phyloP scores from a whole-genome alignment of 192 early-diverging fungal genomes.

The Coemansia umbellata region DNA sequence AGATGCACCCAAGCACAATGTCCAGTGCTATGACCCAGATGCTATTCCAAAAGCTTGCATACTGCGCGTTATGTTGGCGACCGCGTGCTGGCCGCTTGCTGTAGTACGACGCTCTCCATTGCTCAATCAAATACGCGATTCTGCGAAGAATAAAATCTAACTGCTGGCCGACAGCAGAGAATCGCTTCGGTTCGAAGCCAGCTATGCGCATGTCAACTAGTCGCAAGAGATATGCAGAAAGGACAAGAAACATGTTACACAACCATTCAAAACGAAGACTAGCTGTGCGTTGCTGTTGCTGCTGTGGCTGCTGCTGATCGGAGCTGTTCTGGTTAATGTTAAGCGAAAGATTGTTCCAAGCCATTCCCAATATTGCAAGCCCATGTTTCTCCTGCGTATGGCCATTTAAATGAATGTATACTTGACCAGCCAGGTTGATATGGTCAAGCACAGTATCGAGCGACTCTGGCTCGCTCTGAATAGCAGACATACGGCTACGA shows the following conservation, averaged over 20 bases:
- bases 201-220: conserved; percentile 60
- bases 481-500: background rate
- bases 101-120: conserved; percentile 65
- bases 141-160: conserved; percentile 85
- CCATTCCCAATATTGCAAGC: background rate
- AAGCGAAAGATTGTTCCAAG: background rate
- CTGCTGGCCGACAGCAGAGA: conserved; percentile 81
- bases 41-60: conserved; percentile 85
- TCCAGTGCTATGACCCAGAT: conserved; percentile 95
- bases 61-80: conserved; percentile 33
- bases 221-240: conserved; percentile 57
- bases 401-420: conserved; percentile 23
- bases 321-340: background rate
- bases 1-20: conserved; percentile 76
- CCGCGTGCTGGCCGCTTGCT: conserved; percentile 46
- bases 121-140: conserved; percentile 80
- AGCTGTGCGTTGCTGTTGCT: background rate
- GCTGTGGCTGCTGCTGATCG: background rate
- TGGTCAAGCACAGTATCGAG: conserved; percentile 28
- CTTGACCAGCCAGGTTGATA: conserved; percentile 21
- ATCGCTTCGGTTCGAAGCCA: conserved; percentile 56
- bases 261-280: background rate
- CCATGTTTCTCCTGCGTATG: background rate
- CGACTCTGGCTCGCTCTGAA: background rate
- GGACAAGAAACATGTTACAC: conserved; percentile 45